Conservation (phyloP, 805 yeast species). For the Lipomyces yamadae region DNA sequence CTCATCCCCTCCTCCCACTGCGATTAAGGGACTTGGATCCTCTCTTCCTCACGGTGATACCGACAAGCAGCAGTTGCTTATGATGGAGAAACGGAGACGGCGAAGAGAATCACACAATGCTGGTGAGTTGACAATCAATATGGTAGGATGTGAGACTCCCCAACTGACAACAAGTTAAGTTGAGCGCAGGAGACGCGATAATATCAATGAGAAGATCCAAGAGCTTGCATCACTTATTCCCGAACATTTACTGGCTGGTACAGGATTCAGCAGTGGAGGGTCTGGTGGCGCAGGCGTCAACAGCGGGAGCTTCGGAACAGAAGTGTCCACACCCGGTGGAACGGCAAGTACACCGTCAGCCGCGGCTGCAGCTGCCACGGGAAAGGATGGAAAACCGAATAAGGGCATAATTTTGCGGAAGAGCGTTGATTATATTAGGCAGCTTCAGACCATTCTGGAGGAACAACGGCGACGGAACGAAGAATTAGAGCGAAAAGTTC, state of each 20-base stretch:
- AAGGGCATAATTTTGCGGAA: conserved; percentile 77
- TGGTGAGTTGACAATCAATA: conserved; percentile 11
- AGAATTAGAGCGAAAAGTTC: conserved; percentile 24
- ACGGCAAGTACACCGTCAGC: conserved; percentile 23
- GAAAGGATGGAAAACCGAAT: conserved; percentile 72
- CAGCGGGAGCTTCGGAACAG: conserved; percentile 34
- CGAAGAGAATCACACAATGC: conserved; percentile 92
- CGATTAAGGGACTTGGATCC: conserved; percentile 1
- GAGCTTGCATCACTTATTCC: conserved; percentile 84
- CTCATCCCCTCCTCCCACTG: conserved; percentile 29
- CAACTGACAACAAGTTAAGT: conserved; percentile 48
- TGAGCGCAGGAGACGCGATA: conserved; percentile 87
- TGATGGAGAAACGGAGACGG: conserved; percentile 57
- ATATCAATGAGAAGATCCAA: conserved; percentile 85
- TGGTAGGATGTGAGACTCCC: not conserved
- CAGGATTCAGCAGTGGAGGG: conserved; percentile 18
- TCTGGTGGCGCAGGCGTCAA: conserved; percentile 25
- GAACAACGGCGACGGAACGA: conserved; percentile 29
- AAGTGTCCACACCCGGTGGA: conserved; percentile 19
- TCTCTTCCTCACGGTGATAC: conserved; percentile 11
- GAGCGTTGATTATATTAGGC: conserved; percentile 78
- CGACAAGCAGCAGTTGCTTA: conserved; percentile 32
- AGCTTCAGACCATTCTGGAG: conserved; percentile 40
- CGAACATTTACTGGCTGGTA: conserved; percentile 45
- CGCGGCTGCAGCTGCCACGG: conserved; percentile 35